Evolutionary conservation across 805 yeast species (phyloP).

Genomic region (Isabelozyma pseudorhagii): DNA sequence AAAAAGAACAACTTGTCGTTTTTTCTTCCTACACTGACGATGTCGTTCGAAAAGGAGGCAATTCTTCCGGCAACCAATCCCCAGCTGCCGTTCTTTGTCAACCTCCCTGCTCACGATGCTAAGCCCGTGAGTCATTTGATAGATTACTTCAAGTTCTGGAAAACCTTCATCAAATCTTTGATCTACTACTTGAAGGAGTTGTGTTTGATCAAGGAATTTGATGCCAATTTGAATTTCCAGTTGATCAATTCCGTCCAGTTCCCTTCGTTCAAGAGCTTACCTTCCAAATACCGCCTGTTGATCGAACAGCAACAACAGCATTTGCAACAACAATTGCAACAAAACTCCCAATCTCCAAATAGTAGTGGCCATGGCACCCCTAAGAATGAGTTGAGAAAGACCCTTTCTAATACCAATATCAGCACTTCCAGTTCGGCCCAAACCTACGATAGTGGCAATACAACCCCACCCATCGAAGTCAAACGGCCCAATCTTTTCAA

Average conservation of each 20-base stretch:
- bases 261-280: slow-evolving; percentile 45
- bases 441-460: slow-evolving; percentile 1
- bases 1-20: not conserved
- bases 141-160: slow-evolving; percentile 38
- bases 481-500: slow-evolving; percentile 22
- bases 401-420: slow-evolving; percentile 26
- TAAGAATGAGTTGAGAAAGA: slow-evolving; percentile 15
- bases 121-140: slow-evolving; percentile 39
- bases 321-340: not conserved
- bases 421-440: slow-evolving; percentile 8
- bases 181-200: slow-evolving; percentile 40
- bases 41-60: slow-evolving; percentile 9
- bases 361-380: slow-evolving; percentile 2
- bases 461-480: slow-evolving; percentile 5
- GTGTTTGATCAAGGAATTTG: slow-evolving; percentile 47
- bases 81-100: slow-evolving; percentile 35
- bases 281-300: slow-evolving; percentile 9
- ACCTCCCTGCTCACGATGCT: slow-evolving; percentile 36
- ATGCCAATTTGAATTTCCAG: slow-evolving; percentile 33
- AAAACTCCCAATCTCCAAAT: not conserved
- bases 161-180: slow-evolving; percentile 34
- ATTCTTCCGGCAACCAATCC: slow-evolving; percentile 32
- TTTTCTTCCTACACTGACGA: not conserved
- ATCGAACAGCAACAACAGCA: slow-evolving; percentile 2
- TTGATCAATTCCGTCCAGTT: slow-evolving; percentile 35